Evolutionary conservation across 2,329 filamentous ascomycete genomes (phyloP), one percentile per base, ranked within the genome.

Genomic region (Acrodontium crateriforme): DNA sequence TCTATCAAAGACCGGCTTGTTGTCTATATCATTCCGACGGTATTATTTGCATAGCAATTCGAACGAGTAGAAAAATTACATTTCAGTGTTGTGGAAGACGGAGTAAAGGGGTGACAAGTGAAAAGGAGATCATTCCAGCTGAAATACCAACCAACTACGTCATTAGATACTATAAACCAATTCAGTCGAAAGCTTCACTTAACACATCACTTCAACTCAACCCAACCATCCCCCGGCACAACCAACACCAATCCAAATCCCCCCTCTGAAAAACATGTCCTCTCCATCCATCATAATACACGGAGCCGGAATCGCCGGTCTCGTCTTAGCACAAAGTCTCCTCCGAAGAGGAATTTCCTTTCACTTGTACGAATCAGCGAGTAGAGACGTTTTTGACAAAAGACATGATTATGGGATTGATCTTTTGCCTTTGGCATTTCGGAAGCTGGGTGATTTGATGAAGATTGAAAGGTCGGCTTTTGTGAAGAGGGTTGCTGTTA

Each of bases 261-360:
- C n/a, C n/a, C n/a, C n/a, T n/a, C n/a, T n/a, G n/a, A 16, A 13
- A 24, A 13, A n/a, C 5, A 44, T 45, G 44, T 15, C 41, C 17
- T 35, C 24, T 55, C 51, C 33, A 46, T 45, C 39, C 50, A 61
- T 50, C 31, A 49, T 43, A 13, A 54, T 65, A 20, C 40, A 64
- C 24, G 61, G 61, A 8, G 60, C 59, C 9, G 62, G 62, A 5
- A 46, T 64, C 10, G 51, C 55, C 9, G 62, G 60, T 4, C 49
- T 64, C 8, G 53, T 54, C 0, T 46, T 65, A 2, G 49, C 42
- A 6, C 49, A 47, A 23, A 49, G 43, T 31, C 46, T 61, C 5
- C 35, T 31, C 11, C 20, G 20, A 12, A 8, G n/a, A 10, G 34
- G 37, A 5, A 34, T 46, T 3, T n/a, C 17, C n/a, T 23, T 60